Conservation (phyloP, 2,329 filamentous ascomycete genomes). For the Colletotrichum falcatum region DNA sequence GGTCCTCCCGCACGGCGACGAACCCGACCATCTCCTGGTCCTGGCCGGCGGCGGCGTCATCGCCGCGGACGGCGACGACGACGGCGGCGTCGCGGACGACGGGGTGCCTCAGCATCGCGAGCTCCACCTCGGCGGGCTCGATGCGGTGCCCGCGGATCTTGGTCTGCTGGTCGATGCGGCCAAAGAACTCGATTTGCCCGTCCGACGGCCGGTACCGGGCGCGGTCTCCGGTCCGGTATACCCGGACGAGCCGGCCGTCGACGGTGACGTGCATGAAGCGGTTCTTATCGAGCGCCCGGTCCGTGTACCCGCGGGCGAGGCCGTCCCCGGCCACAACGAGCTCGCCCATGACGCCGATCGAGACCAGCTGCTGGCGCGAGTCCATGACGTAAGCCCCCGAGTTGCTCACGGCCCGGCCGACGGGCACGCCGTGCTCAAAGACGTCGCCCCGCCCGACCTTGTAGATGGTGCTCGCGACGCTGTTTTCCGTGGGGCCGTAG, state of each 20-base stretch:
- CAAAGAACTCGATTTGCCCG: constrained; percentile 46
- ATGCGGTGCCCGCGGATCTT: constrained; percentile 49
- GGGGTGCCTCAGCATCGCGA: constrained; percentile 37
- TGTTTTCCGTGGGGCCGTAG: constrained; percentile 43
- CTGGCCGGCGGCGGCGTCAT: background rate
- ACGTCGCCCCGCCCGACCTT: constrained; percentile 5
- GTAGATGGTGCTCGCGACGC: constrained; percentile 40
- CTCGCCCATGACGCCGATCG: constrained; percentile 46
- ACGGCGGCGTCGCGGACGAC: constrained; percentile 42
- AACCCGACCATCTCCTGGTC: constrained; percentile 38
- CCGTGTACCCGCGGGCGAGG: constrained; percentile 43
- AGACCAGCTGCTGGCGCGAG: constrained; percentile 42
- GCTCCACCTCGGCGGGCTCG: constrained; percentile 47
- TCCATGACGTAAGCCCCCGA: constrained; percentile 46
- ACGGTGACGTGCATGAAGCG: constrained; percentile 42
- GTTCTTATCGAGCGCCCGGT: constrained; percentile 29
- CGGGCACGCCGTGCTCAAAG: constrained; percentile 41
- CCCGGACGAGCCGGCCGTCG: constrained; percentile 18
- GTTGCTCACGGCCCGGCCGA: constrained; percentile 42
- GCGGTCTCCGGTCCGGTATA: constrained; percentile 47
- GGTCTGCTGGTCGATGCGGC: constrained; percentile 46
- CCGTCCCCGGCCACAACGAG: constrained; percentile 47
- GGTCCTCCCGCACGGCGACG: constrained; percentile 25
- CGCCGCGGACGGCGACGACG: constrained; percentile 35
- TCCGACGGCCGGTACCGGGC: constrained; percentile 44